Base-by-base conservation (phyloP, 2,329 filamentous ascomycete species). In the Fusarium sterilihyphosum region DNA sequence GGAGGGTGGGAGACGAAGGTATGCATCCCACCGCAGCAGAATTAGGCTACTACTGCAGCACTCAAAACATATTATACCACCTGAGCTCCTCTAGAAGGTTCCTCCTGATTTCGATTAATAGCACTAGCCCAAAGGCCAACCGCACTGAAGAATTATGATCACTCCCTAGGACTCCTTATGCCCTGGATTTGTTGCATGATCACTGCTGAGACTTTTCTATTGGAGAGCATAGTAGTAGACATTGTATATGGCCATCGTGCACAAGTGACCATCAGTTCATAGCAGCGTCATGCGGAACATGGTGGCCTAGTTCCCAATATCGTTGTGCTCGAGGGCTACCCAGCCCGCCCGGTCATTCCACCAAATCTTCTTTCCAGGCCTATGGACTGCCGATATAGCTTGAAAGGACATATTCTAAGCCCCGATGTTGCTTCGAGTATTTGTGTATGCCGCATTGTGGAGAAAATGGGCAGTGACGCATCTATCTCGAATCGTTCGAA, bases 21-120 rank as follows among this genome's bases (percentile, higher is more conserved):
- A 35, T 59, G 12, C 41, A 52, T 46, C 59, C 60, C 46, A 54
- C 35, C 20, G 52, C 16, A 38, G 26, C 22, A 70, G 22, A 58
- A 33, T 12, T 41, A 54, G 33, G 60, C 65, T 66, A 29, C 53
- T 43, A 37, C n/a, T 33, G 47, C 60, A 71, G 52, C 18, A 46
- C 24, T 17, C 40, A 49, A 65, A 66, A 22, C 18, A 38, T 49
- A 47, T 22, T 24, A 6, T 24, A 41, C 24, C 31, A 35, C 13
- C 38, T 9, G 16, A 13, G 26, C 8, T 38, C 11, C 40, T 33
- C 24, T 43, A 49, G 52, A 65, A 43, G 10, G 22, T 35, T 56
- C 47, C 31, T 8, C 18, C 22, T 53, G 14, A 26, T 38, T 29
- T 38, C 37, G n/a, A 43, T 53, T 35, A 44, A n/a, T 60, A 38